Percentiles rank a stretch among this genome's conserved stretches.
Evolutionary conservation across 2,329 filamentous ascomycete genomes (phyloP).

Genomic region (Cytospora leucostoma): DNA sequence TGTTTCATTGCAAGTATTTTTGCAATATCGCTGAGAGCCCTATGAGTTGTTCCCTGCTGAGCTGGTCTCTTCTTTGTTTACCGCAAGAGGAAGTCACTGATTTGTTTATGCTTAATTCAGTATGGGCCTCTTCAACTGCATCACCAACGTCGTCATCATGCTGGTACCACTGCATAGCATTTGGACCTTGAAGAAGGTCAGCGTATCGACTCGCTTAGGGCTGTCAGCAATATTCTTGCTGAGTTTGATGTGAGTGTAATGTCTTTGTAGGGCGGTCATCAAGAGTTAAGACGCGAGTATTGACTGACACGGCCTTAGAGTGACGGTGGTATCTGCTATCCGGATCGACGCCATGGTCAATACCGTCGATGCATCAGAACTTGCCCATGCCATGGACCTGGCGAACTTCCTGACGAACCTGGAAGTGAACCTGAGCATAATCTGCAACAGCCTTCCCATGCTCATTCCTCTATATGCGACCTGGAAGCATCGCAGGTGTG

Average conservation of each 20-base stretch:
- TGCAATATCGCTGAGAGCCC: background rate
- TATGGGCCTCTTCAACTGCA: slow-evolving; percentile 41
- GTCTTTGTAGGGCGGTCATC: background rate
- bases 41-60: background rate
- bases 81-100: background rate
- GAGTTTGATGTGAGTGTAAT: slow-evolving; percentile 11
- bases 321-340: slow-evolving; percentile 19
- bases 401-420: slow-evolving; percentile 10
- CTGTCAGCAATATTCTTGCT: slow-evolving; percentile 20
- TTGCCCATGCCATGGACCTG: background rate
- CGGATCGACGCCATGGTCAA: slow-evolving; percentile 11
- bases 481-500: slow-evolving; percentile 22
- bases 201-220: slow-evolving; percentile 22
- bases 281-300: background rate
- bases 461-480: slow-evolving; percentile 23
- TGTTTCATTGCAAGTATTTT: background rate
- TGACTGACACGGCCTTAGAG: slow-evolving; percentile 10
- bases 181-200: slow-evolving; percentile 40
- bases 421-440: slow-evolving; percentile 20
- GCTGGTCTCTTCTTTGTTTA: background rate
- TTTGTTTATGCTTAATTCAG: background rate
- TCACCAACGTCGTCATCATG: slow-evolving; percentile 43
- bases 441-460: slow-evolving; percentile 26
- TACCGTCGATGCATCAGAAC: background rate
- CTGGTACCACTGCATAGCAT: slow-evolving; percentile 41